A percentile compares a stretch with the other conserved stretches of the same genome.
Evolutionary conservation across 2,329 filamentous ascomycete species (phyloP).

Genomic region (Periconia macrospinosa): DNA sequence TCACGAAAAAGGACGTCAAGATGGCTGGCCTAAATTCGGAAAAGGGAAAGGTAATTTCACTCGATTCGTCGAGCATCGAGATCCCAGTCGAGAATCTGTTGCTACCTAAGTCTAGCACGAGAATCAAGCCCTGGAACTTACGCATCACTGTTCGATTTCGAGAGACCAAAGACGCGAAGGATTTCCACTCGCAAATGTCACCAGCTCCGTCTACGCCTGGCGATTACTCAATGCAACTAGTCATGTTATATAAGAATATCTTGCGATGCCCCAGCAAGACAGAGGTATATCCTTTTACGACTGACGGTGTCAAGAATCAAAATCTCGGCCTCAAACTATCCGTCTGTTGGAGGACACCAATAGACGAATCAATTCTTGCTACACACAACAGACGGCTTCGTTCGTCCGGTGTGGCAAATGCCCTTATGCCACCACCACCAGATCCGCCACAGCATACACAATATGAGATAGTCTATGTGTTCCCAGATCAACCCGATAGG

Average conservation of each 20-base stretch:
- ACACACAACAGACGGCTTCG: constrained; percentile 26
- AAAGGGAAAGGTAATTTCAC: neutral
- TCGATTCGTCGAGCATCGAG: constrained; percentile 15
- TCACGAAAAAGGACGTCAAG: constrained; percentile 5
- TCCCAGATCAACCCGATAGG: constrained; percentile 9
- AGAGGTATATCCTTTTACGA: constrained; percentile 12
- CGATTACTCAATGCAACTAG: constrained; percentile 16
- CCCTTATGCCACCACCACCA: constrained; percentile 9
- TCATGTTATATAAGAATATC: constrained; percentile 31
- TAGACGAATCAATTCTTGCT: constrained; percentile 15
- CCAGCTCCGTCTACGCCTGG: constrained; percentile 3
- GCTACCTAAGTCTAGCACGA: neutral
- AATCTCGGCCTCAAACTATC: constrained; percentile 22
- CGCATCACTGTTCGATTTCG: constrained; percentile 24
- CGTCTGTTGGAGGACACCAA: constrained; percentile 22
- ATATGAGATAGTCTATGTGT: constrained; percentile 14
- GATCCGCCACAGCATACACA: constrained; percentile 16
- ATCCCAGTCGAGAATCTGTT: constrained; percentile 22
- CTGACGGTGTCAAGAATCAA: constrained; percentile 8
- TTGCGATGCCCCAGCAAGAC: constrained; percentile 21
- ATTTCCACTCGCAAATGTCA: constrained; percentile 27
- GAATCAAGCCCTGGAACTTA: constrained; percentile 10
- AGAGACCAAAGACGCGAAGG: constrained; percentile 17
- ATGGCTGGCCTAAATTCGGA: constrained; percentile 7
- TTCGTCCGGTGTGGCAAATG: neutral